Evolutionary conservation across 2,329 filamentous ascomycete species (phyloP), one percentile per base, ranked within the genome.

Genomic region (Botrytis hyacinthi): DNA sequence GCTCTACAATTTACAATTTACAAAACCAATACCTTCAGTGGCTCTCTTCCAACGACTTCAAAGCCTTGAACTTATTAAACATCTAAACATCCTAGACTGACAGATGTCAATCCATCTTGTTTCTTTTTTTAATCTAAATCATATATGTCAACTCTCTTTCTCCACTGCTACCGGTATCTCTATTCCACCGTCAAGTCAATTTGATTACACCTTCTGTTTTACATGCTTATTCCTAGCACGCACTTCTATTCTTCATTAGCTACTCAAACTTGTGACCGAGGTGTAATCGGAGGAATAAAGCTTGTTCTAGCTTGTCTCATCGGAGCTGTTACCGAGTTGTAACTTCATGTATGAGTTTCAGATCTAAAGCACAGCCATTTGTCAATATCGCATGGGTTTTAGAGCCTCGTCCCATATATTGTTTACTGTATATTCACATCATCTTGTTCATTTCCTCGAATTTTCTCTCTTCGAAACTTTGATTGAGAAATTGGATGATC

Each of bases 271-370:
- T 51, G 44, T 54, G 40, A 14, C 70, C 42, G 51, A 65, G 70
- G 59, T 35, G 37, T 54, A 16, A 51, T 67, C 46, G 46, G 32
- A 67, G 48, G 44, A 54, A 40, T 46, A 44, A 44, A 57, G 60
- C 61, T 57, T 66, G 70, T 63, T 66, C 62, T 70, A 59, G 48
- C 60, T 32, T 65, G 70, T 67, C 44, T 67, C 70, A 67, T 37
- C 46, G 46, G 60, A 29, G 54, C 42, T 57, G 29, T 61, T 62
- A 46, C 69, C 59, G 54, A 51, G 40, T 65, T 65, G 70, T 66
- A 32, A 48, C 62, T 67, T 72, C 22, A 40, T 54, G 22, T 61
- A 26, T n/a, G 29, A 48, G 63, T 67, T 72, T 72, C 71, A 72
- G 37, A 67, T 72, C 40, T 71, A 48, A 57, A 67, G 61, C 48